phyloP scores from a whole-genome alignment of 176 grass and related monocot species.

The Musa itinerans region DNA sequence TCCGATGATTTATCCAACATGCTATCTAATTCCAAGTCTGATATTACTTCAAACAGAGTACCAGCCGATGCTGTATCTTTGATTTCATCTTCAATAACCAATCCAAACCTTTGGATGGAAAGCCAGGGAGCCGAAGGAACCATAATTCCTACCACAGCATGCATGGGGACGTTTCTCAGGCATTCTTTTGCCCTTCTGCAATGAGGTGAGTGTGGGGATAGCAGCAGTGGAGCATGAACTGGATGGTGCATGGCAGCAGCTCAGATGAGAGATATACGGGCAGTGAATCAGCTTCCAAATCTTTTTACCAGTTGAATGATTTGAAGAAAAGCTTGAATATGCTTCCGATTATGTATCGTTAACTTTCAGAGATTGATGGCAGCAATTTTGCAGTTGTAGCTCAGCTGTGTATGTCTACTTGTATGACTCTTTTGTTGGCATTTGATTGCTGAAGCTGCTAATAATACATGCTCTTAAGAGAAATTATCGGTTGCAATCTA shows the following conservation, averaged over 20 bases:
- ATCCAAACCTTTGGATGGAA: not conserved
- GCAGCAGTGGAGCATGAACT: slow-evolving; percentile 18
- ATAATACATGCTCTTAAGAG: too few species aligned
- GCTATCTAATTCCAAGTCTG: not conserved
- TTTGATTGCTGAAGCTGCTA: too few species aligned
- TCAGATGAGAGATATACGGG: not conserved
- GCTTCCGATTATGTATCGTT: too few species aligned
- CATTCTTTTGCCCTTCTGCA: slow-evolving; percentile 33
- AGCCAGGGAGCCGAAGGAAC: too few species aligned
- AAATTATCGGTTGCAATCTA: too few species aligned
- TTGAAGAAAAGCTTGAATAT: not conserved
- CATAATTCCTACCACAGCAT: slow-evolving; percentile 13
- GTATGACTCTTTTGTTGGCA: too few species aligned
- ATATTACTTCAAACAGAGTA: not conserved
- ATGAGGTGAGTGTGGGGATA: slow-evolving; percentile 55
- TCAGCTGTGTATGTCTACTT: too few species aligned
- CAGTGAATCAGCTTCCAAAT: slow-evolving; percentile 27
- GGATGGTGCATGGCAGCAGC: slow-evolving; percentile 20
- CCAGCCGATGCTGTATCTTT: not conserved
- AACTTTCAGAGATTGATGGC: too few species aligned
- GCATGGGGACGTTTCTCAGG: slow-evolving; percentile 36
- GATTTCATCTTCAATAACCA: not conserved
- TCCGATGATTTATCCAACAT: not conserved
- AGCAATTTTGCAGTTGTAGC: too few species aligned
- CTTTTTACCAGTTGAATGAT: slow-evolving; percentile 52